Conservation (phyloP, 1,139 yeast species). For the Diutina rugosa region DNA sequence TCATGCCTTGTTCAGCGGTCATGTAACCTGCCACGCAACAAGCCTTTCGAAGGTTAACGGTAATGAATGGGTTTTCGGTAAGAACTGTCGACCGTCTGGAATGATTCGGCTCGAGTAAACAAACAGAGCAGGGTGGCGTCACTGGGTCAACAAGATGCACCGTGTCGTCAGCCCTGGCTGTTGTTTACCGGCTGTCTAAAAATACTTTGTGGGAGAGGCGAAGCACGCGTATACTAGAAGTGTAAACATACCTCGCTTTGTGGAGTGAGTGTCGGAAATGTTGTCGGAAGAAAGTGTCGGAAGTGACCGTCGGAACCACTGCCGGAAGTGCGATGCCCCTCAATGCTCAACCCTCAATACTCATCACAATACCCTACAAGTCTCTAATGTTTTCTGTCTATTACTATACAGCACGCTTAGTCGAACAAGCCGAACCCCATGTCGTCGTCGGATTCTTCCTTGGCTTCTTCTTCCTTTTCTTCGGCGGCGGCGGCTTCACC, state of each 20-base stretch:
- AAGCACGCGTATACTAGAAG: not conserved
- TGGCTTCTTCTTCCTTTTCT: constrained; percentile 44
- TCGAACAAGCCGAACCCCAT: constrained; percentile 85
- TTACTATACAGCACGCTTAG: constrained; percentile 19
- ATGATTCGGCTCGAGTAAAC: too few relatives aligned
- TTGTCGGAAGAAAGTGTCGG: not conserved
- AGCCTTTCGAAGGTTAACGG: too few relatives aligned
- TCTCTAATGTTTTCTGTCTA: not conserved
- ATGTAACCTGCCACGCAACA: too few relatives aligned
- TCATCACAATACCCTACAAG: not conserved
- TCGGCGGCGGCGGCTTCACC: constrained; percentile 46
- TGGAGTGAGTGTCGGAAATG: not conserved
- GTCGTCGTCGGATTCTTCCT: constrained; percentile 67
- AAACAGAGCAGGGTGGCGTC: too few relatives aligned
- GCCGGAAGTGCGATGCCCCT: not conserved
- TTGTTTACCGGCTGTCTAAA: too few relatives aligned
- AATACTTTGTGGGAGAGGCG: not conserved
- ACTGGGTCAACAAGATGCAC: not conserved
- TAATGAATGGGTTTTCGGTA: too few relatives aligned
- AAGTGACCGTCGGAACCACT: not conserved
- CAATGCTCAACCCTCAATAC: too few relatives aligned
- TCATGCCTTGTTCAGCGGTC: too few relatives aligned
- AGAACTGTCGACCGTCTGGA: too few relatives aligned
- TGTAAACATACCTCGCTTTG: not conserved
- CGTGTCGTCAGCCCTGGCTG: not conserved